A percentile compares a stretch with the other conserved stretches of the same genome.
These are phyloP conservation scores for Chamaecyparis obtusa DNA, from an alignment of 75 land plant species.

Conservation along the genomic window DNA sequence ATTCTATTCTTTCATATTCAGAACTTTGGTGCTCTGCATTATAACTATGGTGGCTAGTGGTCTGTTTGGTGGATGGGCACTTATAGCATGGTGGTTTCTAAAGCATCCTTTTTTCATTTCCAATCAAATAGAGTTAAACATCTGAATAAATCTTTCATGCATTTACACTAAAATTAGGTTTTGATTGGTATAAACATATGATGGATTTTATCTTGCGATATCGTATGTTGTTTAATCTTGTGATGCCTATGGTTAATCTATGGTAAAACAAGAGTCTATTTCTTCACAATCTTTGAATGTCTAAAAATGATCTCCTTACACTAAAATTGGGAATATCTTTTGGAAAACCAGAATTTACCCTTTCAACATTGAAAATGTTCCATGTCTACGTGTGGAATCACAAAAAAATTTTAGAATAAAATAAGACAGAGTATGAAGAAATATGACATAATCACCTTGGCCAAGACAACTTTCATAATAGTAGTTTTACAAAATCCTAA, in stretches of 20 bases:
- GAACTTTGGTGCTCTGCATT: slow-evolving; percentile 23
- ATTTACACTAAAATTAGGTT: background rate
- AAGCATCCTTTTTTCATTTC: slow-evolving; percentile 84
- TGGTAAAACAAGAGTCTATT: background rate
- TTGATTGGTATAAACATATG: background rate
- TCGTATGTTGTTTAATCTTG: background rate
- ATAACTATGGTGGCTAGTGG: slow-evolving; percentile 97
- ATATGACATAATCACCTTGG: background rate
- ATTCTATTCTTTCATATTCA: slow-evolving; percentile 10
- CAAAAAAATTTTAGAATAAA: background rate
- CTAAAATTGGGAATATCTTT: background rate
- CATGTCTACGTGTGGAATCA: background rate
- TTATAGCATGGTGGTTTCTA: slow-evolving; percentile 96
- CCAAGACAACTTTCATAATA: background rate
- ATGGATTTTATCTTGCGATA: background rate
- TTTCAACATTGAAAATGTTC: background rate
- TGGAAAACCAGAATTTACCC: background rate
- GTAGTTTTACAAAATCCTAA: background rate
- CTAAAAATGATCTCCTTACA: background rate
- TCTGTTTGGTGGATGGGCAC: slow-evolving; percentile 99
- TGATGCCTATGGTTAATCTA: too few species aligned
- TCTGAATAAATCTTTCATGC: background rate
- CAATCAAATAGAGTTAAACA: background rate
- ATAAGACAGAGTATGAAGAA: background rate
- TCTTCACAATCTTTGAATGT: background rate